Evolutionary conservation across 495 filamentous ascomycete genomes (phyloP).

Genomic region (Cudoniella acicularis): DNA sequence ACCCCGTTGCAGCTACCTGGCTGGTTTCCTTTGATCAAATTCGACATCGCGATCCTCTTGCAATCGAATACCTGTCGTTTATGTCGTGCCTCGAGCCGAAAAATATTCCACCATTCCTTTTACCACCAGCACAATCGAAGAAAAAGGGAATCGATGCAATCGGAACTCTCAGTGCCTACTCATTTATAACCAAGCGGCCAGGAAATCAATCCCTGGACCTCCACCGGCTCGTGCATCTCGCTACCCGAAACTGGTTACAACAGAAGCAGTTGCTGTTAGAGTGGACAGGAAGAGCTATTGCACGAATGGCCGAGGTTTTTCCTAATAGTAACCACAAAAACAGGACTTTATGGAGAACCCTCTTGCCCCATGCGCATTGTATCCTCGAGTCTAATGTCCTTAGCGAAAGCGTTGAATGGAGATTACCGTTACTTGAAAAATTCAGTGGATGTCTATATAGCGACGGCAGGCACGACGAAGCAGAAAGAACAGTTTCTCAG

Average conservation of each 20-base stretch:
- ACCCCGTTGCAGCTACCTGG: constrained; percentile 20
- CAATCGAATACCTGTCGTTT: constrained; percentile 21
- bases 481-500: neutral
- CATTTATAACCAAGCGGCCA: neutral
- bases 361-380: constrained; percentile 38
- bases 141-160: constrained; percentile 27
- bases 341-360: constrained; percentile 31
- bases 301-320: constrained; percentile 28
- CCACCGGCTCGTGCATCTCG: constrained; percentile 45
- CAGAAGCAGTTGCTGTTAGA: constrained; percentile 21
- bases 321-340: constrained; percentile 30
- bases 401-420: neutral
- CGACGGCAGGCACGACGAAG: neutral
- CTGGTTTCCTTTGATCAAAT: constrained; percentile 33
- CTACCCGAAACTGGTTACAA: constrained; percentile 39
- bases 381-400: constrained; percentile 18
- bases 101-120: constrained; percentile 16
- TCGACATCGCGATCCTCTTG: constrained; percentile 27
- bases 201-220: constrained; percentile 24
- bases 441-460: neutral
- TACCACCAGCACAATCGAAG: constrained; percentile 3
- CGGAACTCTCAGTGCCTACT: constrained; percentile 34
- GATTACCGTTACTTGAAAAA: neutral
- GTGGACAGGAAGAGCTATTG: constrained; percentile 32
- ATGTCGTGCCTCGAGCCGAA: constrained; percentile 17